phyloP scores from a whole-genome alignment of 2,329 filamentous ascomycete genomes.

The Talaromyces sp. region DNA sequence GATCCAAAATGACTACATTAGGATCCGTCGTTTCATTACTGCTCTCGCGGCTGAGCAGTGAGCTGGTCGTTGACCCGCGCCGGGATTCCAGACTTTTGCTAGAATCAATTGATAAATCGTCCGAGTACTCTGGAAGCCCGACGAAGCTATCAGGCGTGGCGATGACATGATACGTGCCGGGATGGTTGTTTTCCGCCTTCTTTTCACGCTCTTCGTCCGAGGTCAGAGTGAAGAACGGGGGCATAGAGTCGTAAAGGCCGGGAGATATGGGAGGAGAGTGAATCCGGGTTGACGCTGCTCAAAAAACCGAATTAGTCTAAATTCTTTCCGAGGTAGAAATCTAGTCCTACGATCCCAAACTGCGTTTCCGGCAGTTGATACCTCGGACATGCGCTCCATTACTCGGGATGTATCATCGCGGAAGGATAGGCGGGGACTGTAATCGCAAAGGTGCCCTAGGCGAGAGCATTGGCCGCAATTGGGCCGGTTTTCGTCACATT shows the following conservation, averaged over 20 bases:
- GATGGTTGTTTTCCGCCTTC: conserved; percentile 47
- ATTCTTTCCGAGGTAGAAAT: not conserved
- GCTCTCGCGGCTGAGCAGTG: conserved; percentile 21
- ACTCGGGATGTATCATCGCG: conserved; percentile 50
- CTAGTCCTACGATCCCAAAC: conserved; percentile 53
- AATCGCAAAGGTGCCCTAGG: conserved; percentile 54
- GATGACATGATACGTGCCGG: conserved; percentile 54
- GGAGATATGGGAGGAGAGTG: conserved; percentile 22
- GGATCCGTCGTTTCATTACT: conserved; percentile 32
- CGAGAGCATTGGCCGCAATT: conserved; percentile 54
- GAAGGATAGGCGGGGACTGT: conserved; percentile 52
- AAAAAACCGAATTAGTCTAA: not conserved
- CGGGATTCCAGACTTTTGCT: conserved; percentile 17
- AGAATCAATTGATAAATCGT: conserved; percentile 26
- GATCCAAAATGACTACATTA: conserved; percentile 47
- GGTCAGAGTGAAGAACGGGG: conserved; percentile 49
- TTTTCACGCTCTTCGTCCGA: conserved; percentile 55
- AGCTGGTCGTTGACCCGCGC: conserved; percentile 22
- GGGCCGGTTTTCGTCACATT: conserved; percentile 54
- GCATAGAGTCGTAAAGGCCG: conserved; percentile 44
- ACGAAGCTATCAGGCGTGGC: conserved; percentile 52
- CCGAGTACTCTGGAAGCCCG: conserved; percentile 47
- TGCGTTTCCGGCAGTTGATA: conserved; percentile 46
- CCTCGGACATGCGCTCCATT: conserved; percentile 48
- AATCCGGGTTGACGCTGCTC: conserved; percentile 6